phyloP scores from a whole-genome alignment of 306 rosid genomes.

The Oemleria cerasiformis region DNA sequence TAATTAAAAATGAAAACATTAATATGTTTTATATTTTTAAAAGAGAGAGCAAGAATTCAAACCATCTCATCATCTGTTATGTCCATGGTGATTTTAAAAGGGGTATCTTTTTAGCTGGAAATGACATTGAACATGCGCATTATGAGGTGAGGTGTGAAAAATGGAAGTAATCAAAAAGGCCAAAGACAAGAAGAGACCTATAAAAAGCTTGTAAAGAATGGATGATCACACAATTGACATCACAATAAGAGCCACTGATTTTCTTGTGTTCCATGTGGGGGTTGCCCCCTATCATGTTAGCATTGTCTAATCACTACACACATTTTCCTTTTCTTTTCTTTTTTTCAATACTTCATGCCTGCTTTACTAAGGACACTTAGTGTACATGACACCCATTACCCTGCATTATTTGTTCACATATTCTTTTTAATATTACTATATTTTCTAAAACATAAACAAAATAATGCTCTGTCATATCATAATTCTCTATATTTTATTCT shows the following conservation, averaged over 20 bases:
- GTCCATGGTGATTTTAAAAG: no score
- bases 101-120: not conserved
- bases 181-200: not conserved
- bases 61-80: no score
- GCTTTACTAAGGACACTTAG: conserved; percentile 25
- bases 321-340: not conserved
- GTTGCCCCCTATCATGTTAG: conserved; percentile 22
- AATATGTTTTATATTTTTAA: no score
- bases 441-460: no score
- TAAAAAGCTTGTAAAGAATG: not conserved
- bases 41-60: no score
- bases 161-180: not conserved
- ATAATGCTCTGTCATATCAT: no score
- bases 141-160: not conserved
- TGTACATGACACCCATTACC: conserved; percentile 45
- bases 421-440: no score
- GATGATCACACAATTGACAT: conserved; percentile 3
- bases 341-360: not conserved
- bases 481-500: no score
- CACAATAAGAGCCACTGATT: conserved; percentile 30
- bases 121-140: not conserved
- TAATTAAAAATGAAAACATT: no score
- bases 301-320: conserved; percentile 36
- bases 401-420: conserved; percentile 7
- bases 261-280: conserved; percentile 14